These are phyloP conservation scores for Cryptosporidium ubiquitum DNA, from an alignment of 169 alveolate species.

Conservation along the genomic window DNA sequence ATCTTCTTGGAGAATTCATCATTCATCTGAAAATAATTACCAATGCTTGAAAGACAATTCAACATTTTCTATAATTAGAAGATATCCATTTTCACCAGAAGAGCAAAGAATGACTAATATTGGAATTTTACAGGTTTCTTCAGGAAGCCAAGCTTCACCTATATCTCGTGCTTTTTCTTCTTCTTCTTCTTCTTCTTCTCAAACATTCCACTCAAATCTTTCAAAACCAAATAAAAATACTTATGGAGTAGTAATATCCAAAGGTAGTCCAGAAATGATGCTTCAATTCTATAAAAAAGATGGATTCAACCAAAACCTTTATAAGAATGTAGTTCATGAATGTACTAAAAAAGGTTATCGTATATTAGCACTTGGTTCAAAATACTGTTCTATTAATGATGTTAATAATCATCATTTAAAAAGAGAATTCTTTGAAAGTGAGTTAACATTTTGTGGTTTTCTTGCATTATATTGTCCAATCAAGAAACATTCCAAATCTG, in stretches of 20 bases:
- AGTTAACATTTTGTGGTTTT: conserved; percentile 93
- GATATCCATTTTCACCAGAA: conserved; percentile 89
- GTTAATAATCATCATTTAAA: conserved; percentile 47
- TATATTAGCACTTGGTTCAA: conserved; percentile 55
- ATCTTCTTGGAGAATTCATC: conserved; percentile 46
- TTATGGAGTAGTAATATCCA: conserved; percentile 25
- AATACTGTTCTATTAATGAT: not conserved
- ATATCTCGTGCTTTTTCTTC: not conserved
- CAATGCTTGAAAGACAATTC: conserved; percentile 28
- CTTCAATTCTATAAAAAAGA: conserved; percentile 9
- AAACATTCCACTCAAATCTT: not conserved
- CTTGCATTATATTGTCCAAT: conserved; percentile 94
- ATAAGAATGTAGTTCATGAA: conserved; percentile 18
- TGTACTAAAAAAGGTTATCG: conserved; percentile 58
- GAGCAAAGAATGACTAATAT: conserved; percentile 87
- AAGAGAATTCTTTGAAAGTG: conserved; percentile 90
- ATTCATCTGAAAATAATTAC: conserved; percentile 5
- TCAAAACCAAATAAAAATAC: not conserved
- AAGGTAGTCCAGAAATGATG: conserved; percentile 71
- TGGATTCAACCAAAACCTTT: not conserved
- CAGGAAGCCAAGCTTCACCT: not conserved
- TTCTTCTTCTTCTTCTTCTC: not conserved
- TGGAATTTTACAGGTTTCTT: not conserved
- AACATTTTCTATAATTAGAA: conserved; percentile 68
- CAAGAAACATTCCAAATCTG: conserved; percentile 87